Evolutionary conservation across 352 stramenopile species (phyloP), one percentile per base, ranked within the genome.

Genomic region (Globisporangium parvum): DNA sequence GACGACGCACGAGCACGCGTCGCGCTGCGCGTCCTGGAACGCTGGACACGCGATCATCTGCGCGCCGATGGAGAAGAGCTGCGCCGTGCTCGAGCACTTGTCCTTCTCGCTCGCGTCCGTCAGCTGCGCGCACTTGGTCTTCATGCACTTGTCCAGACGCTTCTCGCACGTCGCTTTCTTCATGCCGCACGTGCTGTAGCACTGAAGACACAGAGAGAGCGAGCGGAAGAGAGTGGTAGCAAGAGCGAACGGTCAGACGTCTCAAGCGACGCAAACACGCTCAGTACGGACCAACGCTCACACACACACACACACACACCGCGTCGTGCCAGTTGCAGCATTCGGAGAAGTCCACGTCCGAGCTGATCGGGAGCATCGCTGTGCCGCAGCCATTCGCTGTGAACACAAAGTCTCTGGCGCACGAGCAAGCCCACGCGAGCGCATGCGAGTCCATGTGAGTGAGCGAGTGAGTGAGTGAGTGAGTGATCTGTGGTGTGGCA

Each of bases 271-370:
- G n/a, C n/a, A n/a, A n/a, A n/a, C n/a, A n/a, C n/a, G n/a, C n/a
- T n/a, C n/a, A n/a, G n/a, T n/a, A n/a, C n/a, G n/a, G n/a, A n/a
- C n/a, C n/a, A n/a, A n/a, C n/a, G n/a, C n/a, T n/a, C n/a, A 8
- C 18, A 12, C 17, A 47, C 17, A 24, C 1, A 37, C 21, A 14
- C 39, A 45, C 44, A 45, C 72, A 31, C 70, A 91, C 81, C 47
- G 71, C 79, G 57, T 92, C 79, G 62, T 92, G 82, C 77, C 77
- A 87, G 51, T 92, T 85, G 63, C 82, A 92, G 70, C 82, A 92
- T 24, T 86, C 70, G 26, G 75, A 59, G 54, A 90, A 85, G 33
- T 90, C 75, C 8, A 62, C 50, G 4, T 57, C 56, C 0, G 66
- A 63, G 35, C 37, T 70, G 59, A 92, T 79, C 2, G 77, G 71